These are phyloP conservation scores for Casuarina cunninghamiana DNA, from an alignment of 306 rosid species.

Conservation along the genomic window DNA sequence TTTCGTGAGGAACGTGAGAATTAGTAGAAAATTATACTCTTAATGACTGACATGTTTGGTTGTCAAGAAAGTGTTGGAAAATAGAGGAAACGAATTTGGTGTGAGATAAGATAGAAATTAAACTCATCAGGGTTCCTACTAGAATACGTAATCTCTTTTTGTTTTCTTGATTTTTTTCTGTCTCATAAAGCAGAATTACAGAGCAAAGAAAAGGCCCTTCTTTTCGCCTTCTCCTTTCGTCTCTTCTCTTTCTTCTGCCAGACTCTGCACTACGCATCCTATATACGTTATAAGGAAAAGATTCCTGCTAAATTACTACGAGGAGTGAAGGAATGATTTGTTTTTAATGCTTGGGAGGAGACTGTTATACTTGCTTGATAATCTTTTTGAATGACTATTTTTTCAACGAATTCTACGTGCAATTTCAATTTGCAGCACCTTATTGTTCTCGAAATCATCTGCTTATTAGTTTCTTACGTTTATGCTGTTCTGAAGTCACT, in stretches of 20 bases:
- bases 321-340: neutral
- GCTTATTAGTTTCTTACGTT: neutral
- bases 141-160: no score
- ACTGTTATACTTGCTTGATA: neutral
- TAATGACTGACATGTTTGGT: constrained; percentile 18
- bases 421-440: neutral
- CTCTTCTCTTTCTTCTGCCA: neutral
- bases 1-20: constrained; percentile 1
- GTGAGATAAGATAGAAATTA: neutral
- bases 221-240: neutral
- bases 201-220: neutral
- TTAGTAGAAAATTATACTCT: neutral
- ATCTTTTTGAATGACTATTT: neutral
- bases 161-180: neutral
- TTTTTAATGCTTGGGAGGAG: neutral
- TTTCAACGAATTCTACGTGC: neutral
- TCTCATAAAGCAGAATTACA: neutral
- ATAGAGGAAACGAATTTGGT: no score
- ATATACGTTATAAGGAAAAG: neutral
- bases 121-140: neutral
- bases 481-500: neutral
- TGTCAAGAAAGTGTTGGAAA: constrained; percentile 7
- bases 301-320: neutral
- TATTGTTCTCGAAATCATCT: neutral
- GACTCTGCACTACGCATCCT: neutral